Conservation (phyloP, 352 stramenopile genomes). For the Plasmopara halstedii region DNA sequence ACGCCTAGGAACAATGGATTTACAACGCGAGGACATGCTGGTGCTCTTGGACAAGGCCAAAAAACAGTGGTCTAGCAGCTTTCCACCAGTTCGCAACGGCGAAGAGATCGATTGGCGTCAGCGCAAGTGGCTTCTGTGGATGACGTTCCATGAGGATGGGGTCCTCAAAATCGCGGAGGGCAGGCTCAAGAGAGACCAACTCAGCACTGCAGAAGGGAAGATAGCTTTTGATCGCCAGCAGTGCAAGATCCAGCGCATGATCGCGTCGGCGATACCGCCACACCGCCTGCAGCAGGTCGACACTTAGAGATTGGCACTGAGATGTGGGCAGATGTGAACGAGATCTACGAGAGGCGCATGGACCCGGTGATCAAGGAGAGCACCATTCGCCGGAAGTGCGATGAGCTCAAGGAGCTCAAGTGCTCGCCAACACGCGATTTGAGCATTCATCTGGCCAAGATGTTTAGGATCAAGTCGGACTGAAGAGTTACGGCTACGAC, state of each 20-base stretch:
- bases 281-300: neutral
- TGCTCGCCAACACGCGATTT: neutral
- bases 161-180: no score
- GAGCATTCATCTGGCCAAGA: neutral
- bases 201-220: neutral
- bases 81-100: no score
- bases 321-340: neutral
- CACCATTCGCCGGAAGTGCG: neutral
- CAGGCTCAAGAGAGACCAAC: no score
- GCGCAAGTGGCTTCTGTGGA: no score
- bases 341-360: slow-evolving; percentile 2
- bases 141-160: no score
- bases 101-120: no score
- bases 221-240: neutral
- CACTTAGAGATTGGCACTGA: neutral
- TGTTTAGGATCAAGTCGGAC: neutral
- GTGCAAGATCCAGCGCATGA: neutral
- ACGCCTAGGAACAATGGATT: no score
- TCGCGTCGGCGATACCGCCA: neutral
- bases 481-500: neutral
- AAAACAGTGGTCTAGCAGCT: no score
- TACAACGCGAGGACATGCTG: no score
- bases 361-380: neutral
- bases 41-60: no score
- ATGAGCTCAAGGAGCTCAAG: neutral